Conservation (phyloP, 306 rosid species). For the Comarum palustre region DNA sequence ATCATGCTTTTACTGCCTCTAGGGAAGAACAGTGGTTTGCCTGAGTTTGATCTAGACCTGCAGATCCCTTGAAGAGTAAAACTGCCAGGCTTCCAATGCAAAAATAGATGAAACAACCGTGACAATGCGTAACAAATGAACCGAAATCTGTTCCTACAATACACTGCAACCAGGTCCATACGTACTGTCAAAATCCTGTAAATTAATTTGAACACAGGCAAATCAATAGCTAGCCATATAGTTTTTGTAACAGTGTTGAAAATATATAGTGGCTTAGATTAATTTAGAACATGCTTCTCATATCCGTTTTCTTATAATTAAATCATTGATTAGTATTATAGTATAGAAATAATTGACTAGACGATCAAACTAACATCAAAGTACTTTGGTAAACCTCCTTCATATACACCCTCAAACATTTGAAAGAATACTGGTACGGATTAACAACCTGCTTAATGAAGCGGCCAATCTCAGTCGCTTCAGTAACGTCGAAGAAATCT, state of each 20-base stretch:
- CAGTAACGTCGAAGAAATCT: constrained; percentile 75
- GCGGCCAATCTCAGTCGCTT: constrained; percentile 76
- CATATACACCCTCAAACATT: neutral
- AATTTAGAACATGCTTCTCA: neutral
- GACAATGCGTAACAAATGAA: constrained; percentile 81
- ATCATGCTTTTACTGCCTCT: constrained; percentile 36
- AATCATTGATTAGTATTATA: neutral
- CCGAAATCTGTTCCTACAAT: constrained; percentile 89
- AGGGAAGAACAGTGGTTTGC: constrained; percentile 45
- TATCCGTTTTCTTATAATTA: neutral
- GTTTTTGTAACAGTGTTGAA: too few species aligned
- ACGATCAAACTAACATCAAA: neutral
- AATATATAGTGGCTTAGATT: neutral
- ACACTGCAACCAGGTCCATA: constrained; percentile 86
- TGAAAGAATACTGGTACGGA: neutral
- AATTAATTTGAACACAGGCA: neutral
- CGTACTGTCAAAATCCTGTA: constrained; percentile 69
- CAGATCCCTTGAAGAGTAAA: constrained; percentile 74
- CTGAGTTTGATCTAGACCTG: constrained; percentile 38
- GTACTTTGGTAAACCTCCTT: neutral
- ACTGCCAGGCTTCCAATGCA: constrained; percentile 66
- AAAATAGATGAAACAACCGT: constrained; percentile 75
- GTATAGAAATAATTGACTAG: neutral
- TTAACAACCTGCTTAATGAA: constrained; percentile 63
- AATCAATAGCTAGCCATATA: neutral